Evolutionary conservation across 441 rosid genomes (phyloP), one percentile per base, ranked within the genome.

Genomic region (Mallotus repandus): DNA sequence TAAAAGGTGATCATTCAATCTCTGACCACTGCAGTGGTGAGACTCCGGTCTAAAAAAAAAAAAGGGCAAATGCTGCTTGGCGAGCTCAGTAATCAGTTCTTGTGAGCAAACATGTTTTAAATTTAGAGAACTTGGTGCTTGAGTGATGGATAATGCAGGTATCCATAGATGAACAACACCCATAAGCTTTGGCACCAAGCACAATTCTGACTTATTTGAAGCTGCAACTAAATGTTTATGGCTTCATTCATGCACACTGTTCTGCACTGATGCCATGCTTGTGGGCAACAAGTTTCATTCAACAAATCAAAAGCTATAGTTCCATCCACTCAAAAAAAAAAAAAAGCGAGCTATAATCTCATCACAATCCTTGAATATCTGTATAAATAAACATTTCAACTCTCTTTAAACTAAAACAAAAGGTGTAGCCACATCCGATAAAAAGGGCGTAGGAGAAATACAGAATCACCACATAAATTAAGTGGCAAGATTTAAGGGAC

Each of bases 401-500:
- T 32, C 41, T 48, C 32, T 4, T 66, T 21, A 14, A 22, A 49
- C 11, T 5, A 12, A 53, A 50, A 38, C 10, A 12, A 25, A 35
- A 62, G 62, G 15, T 22, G 45, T 38, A 13, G 32, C n/a, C 62
- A 55, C 53, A 18, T 32, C 63, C 41, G 41, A n/a, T 1, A 53
- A 69, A 61, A 18, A 59, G 9, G 21, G 71, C 66, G 9, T 4
- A 9, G 22, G 57, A 4, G 58, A 25, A 63, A 66, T 59, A 59
- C 76, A 66, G 66, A 54, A 48, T 16, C 7, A 6, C 54, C 64
- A 72, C 53, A 53, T 59, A 58, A 66, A 66, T 63, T 41, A 35
- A 10, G 68, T 9, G 43, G 72, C 52, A 57, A 41, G 65, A 61
- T 64, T 50, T 56, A 19, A 55, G 64, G 81, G 74, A 43, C 9